Evolutionary conservation across 306 rosid genomes (phyloP).

Genomic region (Morella rubra): DNA sequence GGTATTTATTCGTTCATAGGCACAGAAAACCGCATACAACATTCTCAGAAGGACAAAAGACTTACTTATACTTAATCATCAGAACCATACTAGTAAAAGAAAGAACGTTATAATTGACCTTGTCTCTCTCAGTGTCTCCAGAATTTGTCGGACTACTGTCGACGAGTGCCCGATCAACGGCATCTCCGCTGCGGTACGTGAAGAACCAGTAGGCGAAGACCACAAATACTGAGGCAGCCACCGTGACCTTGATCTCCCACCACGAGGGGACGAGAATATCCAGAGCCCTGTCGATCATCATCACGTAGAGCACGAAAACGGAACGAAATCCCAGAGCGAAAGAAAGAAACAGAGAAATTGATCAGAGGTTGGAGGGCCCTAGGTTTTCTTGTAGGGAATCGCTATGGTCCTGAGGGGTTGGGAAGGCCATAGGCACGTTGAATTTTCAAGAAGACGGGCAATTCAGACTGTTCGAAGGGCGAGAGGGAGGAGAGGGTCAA

Average conservation of each 20-base stretch:
- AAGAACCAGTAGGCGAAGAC: constrained; percentile 66
- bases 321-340: not conserved
- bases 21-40: not conserved
- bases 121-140: constrained; percentile 45
- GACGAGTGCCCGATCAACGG: constrained; percentile 44
- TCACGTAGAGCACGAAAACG: constrained; percentile 15
- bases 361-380: constrained; percentile 15
- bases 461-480: constrained; percentile 5
- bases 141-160: constrained; percentile 39
- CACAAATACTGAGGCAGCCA: constrained; percentile 68
- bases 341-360: not conserved
- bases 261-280: constrained; percentile 66
- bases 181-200: constrained; percentile 39
- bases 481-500: constrained; percentile 35
- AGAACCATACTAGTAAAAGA: not conserved
- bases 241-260: constrained; percentile 83
- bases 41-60: not conserved
- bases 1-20: too few species aligned
- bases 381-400: not conserved
- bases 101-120: constrained; percentile 29
- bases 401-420: constrained; percentile 44
- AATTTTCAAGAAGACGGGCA: constrained; percentile 29
- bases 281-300: constrained; percentile 49
- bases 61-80: not conserved
- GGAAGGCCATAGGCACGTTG: constrained; percentile 36